Base-by-base conservation (phyloP, 208 protist genomes). In the Acanthamoeba sp. region DNA sequence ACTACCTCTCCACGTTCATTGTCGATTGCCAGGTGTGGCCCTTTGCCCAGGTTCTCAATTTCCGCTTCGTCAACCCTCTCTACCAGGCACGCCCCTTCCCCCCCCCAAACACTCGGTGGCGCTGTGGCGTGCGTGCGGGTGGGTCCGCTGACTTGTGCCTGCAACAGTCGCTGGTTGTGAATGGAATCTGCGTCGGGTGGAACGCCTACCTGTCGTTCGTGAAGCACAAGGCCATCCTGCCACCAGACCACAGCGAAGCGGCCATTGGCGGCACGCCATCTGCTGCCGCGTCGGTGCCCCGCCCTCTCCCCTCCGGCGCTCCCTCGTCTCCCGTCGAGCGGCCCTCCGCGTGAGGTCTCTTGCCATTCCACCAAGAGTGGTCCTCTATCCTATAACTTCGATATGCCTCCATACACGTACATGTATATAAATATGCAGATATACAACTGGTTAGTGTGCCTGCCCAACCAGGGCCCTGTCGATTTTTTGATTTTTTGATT, bases 181-280 rank as follows among this genome's bases (percentile, higher is more conserved):
- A 91, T 71, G 52, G 85, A 29, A 73, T 91, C 34, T 91, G 85
- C 27, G 85, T 91, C 10, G 85, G 50, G 5, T 73, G 55, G 85
- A 91, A 91, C 36, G 55, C 55, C 32, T 91, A 91, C 85, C n/a
- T 91, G 18, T 91, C 85, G 12, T 91, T 76, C 34, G 85, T 91
- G 24, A 91, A 91, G 42, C 85, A 91, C 85, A 91, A 91, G 85
- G 85, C 85, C 40, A 73, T 91, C 40, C 50, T 91, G 5, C 85
- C 50, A 5, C 55, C 36, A 40, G 40, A 48, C 14, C 85, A 66
- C 85, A 71, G 78, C 45, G 29, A 87, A 62, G 38, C 45, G 12
- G 78, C 20, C 18, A 87, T 59, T 27, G 40, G 29, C 20, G 34
- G 7, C 1, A 2, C 66, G n/a, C 66, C 66, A 36, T 14, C 64